Base-by-base conservation (phyloP, 148 eudicot species). In the Rhododendron molle region DNA sequence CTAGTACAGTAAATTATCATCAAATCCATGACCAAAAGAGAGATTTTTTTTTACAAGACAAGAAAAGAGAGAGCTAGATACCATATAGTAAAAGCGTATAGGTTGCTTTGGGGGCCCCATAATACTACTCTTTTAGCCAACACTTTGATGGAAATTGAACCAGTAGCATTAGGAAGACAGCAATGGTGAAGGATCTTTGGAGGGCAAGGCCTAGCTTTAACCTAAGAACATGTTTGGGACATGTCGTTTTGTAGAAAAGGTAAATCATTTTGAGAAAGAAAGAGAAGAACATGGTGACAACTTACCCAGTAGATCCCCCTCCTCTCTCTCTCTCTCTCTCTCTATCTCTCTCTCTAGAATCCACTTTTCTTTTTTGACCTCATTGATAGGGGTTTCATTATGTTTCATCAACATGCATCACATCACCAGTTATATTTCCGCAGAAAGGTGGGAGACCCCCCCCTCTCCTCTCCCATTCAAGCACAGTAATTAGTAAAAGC, bases 141-240 rank as follows among this genome's bases (percentile, higher is more conserved):
- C 89, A 86, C 52, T 50, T 76, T 88, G 85, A 87, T 86, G 69
- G 36, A 30, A 26, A 78, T 38, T 86, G 85, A 80, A 81, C 83
- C 85, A 83, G 81, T 67, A 71, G 82, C 21, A 88, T 80, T 85
- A 43, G 88, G 78, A 43, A 73, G 78, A 87, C 72, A 80, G 71
- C 8, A 90, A 34, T 50, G 85, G 86, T 54, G 58, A 85, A 81
- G 71, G 81, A 81, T 62, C 36, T 76, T 71, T 49, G 12, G 16
- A 28, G 40, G 47, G 47, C 11, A 20, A 85, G 88, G 38, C 84
- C 58, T 79, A 78, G 86, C 83, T 82, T 88, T 85, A 88, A 86
- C 80, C 81, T 28, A 23, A 87, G 36, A 78, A 89, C 96, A 94
- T 94, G 96, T 90, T 83, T 81, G 72, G 85, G 94, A 93, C 96